Base-by-base conservation (phyloP, 116 monocot genomes). In the Iris pallida region DNA sequence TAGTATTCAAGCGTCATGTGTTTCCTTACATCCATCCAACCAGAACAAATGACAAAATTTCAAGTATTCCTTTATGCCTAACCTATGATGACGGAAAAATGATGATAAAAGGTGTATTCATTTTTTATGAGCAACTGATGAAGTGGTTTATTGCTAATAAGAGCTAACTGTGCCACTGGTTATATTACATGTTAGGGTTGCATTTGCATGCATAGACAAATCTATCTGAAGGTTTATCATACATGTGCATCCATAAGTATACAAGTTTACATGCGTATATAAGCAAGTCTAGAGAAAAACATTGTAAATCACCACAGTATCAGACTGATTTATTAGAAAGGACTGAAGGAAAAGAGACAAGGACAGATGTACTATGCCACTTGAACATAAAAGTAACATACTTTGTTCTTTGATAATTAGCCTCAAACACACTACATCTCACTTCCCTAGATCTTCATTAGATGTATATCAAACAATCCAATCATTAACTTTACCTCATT, bases 361-460 rank as follows among this genome's bases (percentile, higher is more conserved):
- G 55, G 16, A 55, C 5, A 55, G 17, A 6, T 4, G 5, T 55
- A 10, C 20, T n/a, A 44, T 61, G 42, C 4, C 12, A 7, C 4
- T 44, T 44, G 18, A n/a, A 8, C 15, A 44, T 44, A 15, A 13
- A 15, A 61, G 10, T 44, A 61, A 59, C 44, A 10, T 58, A 40
- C 40, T 40, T 10, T 7, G 4, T 11, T 61, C 61, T 44, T 42
- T n/a, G 16, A 44, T 43, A 61, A 61, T 14, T 14, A 61, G 12
- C 44, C 41, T n/a, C 8, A 0, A 61, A 61, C 61, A 61, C 15
- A 15, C 44, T n/a, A 61, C n/a, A 49, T 15, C 2, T 51, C 14
- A 51, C 66, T 66, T 66, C 4, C 13, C n/a, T 55, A 20, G 46
- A 52, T 5, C 14, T 59, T 51, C 16, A 71, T 6, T 47, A 67